Evolutionary conservation across 2,329 filamentous ascomycete genomes (phyloP), one percentile per base, ranked within the genome.

Genomic region (Aspergillus chevalieri): DNA sequence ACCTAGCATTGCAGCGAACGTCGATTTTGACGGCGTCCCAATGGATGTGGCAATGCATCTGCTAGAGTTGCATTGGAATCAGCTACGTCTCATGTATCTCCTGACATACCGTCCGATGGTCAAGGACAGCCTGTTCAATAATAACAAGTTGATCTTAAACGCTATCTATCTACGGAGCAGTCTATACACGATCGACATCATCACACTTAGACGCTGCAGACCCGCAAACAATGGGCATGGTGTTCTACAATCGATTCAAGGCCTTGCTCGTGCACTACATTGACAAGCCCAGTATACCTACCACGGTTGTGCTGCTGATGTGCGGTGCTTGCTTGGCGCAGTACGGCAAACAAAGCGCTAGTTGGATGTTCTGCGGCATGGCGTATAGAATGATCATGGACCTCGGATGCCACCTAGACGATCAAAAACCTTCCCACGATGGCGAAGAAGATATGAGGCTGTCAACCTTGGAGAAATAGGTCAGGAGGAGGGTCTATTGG

Each of bases 371-470:
- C 10, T 69, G 61, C 6, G 68, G 68, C 9, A 69, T 61, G 2
- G 68, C 66, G 6, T 68, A 69, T 52, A 65, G 66, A n/a, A 71
- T 71, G 68, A 63, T 71, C 7, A 65, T 69, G 6, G 67, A 71
- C 46, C 48, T 72, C 17, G 69, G 69, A 2, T 68, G 63, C 14
- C 69, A 72, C 52, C 47, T 71, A 44, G 48, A 53, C 6, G n/a
- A 43, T 24, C 12, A 44, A n/a, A 41, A 41, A 12, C 19, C 3
- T 12, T 19, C 36, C 15, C 36, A 14, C 17, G 15, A 9, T 41
- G 7, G 36, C 22, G 8, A 47, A 6, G 21, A 22, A 33, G 44
- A 49, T 36, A 21, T 41, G 5, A 49, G 26, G n/a, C 28, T 44
- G 19, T 43, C 47, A 46, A 34, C 50, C 14, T 46, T 56, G 21